These are phyloP conservation scores for Tolypocladium tropicale DNA, from an alignment of 2,329 filamentous ascomycete species.

Conservation along the genomic window DNA sequence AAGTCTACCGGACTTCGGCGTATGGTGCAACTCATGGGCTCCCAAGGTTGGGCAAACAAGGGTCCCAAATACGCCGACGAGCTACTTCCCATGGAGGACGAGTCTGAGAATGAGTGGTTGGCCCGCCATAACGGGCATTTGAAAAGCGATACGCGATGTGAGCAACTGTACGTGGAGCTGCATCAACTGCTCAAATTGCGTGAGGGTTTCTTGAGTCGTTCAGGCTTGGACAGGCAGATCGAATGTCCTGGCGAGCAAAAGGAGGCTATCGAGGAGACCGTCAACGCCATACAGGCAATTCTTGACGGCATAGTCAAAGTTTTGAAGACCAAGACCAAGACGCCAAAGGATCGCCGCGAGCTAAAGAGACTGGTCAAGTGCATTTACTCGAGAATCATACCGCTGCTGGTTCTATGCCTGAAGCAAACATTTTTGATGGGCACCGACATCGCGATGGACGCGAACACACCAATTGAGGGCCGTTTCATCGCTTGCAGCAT, in stretches of 20 bases:
- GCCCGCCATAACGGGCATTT: not conserved
- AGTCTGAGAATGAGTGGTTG: not conserved
- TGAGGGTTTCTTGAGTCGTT: not conserved
- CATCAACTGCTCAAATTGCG: not conserved
- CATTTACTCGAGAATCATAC: constrained; percentile 12
- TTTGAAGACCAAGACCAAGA: not conserved
- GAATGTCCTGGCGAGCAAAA: not conserved
- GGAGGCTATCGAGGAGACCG: not conserved
- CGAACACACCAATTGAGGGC: not conserved
- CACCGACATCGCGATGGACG: constrained; percentile 2
- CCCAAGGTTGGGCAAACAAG: not conserved
- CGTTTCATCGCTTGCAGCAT: constrained; percentile 5
- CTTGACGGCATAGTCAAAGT: not conserved
- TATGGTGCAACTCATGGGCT: not conserved
- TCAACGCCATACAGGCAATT: not conserved
- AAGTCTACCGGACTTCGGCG: not conserved
- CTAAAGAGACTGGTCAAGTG: constrained; percentile 1
- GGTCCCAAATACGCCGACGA: not conserved
- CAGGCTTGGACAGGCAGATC: not conserved
- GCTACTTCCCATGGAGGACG: not conserved
- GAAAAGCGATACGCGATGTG: not conserved
- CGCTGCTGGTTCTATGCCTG: constrained; percentile 13
- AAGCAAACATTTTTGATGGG: constrained; percentile 10
- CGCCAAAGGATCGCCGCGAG: not conserved
- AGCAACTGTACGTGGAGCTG: not conserved